A percentile compares a stretch with the other conserved stretches of the same genome.
These are phyloP conservation scores for Trichoderma harzianum DNA, from an alignment of 2,329 filamentous ascomycete genomes.

Conservation along the genomic window DNA sequence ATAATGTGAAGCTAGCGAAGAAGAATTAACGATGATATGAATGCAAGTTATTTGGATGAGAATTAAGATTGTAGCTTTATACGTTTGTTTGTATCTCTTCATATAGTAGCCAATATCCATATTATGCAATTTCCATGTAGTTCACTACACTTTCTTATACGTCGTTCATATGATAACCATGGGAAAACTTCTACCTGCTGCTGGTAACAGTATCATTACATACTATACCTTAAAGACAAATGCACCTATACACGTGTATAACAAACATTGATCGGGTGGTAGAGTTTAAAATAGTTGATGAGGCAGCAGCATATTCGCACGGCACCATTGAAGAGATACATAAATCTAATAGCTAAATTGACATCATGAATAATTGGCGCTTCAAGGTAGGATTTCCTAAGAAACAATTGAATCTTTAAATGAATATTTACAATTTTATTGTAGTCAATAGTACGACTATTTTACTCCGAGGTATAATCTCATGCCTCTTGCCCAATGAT, in stretches of 20 bases:
- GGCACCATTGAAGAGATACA: not conserved
- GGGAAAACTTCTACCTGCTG: not conserved
- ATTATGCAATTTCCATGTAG: not conserved
- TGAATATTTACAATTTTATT: not conserved
- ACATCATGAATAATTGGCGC: not conserved
- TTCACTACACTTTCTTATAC: not conserved
- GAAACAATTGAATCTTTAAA: not conserved
- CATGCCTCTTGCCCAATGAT: conserved; percentile 26
- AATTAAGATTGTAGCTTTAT: not conserved
- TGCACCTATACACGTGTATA: not conserved
- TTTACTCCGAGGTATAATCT: not conserved
- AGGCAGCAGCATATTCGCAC: not conserved
- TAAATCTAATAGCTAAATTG: not conserved
- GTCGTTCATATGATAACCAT: not conserved
- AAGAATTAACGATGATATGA: not conserved
- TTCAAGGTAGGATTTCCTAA: not conserved
- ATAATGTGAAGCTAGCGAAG: conserved; percentile 52
- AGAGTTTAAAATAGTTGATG: fast-evolving
- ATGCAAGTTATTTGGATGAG: not conserved
- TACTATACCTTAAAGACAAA: not conserved
- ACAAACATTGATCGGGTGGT: not conserved
- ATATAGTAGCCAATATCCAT: not conserved
- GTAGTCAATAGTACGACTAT: not conserved
- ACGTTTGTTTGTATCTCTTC: not conserved
- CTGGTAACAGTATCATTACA: not conserved